Conservation (phyloP, 2,329 filamentous ascomycete species). For the Hymenotorrendiella dingleyae region DNA sequence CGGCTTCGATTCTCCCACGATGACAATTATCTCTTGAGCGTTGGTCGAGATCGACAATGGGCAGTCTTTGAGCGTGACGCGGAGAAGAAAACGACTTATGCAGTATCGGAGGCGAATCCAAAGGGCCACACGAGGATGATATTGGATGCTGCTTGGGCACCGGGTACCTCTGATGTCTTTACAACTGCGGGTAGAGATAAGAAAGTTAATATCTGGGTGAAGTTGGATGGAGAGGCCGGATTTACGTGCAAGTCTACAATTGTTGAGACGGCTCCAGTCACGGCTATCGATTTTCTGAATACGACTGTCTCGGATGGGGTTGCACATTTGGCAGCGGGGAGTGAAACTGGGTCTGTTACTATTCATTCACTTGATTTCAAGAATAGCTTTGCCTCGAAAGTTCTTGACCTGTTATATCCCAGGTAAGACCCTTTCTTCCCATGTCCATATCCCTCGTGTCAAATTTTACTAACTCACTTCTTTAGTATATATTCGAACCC, state of each 20-base stretch:
- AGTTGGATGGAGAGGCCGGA: slow-evolving; percentile 26
- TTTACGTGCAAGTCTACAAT: slow-evolving; percentile 39
- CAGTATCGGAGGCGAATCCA: slow-evolving; percentile 57
- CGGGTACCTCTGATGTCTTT: slow-evolving; percentile 47
- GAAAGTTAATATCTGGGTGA: slow-evolving; percentile 65
- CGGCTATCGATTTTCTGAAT: slow-evolving; percentile 62
- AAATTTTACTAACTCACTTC: too few relatives aligned
- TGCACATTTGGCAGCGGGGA: slow-evolving; percentile 49
- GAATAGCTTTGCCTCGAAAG: slow-evolving; percentile 26
- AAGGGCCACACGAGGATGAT: slow-evolving; percentile 95
- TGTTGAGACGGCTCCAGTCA: slow-evolving; percentile 54
- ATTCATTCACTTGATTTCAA: slow-evolving; percentile 22
- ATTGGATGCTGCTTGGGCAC: slow-evolving; percentile 79
- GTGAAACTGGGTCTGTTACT: slow-evolving; percentile 37
- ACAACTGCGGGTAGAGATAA: slow-evolving; percentile 90
- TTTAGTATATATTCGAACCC: slow-evolving; percentile 41
- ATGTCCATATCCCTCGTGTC: background rate
- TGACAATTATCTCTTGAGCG: slow-evolving; percentile 72
- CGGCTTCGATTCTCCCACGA: slow-evolving; percentile 73
- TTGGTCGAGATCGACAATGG: slow-evolving; percentile 90
- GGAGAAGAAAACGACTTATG: slow-evolving; percentile 41
- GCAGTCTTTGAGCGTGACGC: slow-evolving; percentile 61
- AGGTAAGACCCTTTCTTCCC: slow-evolving; percentile 17
- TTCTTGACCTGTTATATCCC: slow-evolving; percentile 11
- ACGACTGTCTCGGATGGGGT: slow-evolving; percentile 23